Base-by-base conservation (phyloP, 2,329 filamentous ascomycete species). In the Colletotrichum orbiculare region DNA sequence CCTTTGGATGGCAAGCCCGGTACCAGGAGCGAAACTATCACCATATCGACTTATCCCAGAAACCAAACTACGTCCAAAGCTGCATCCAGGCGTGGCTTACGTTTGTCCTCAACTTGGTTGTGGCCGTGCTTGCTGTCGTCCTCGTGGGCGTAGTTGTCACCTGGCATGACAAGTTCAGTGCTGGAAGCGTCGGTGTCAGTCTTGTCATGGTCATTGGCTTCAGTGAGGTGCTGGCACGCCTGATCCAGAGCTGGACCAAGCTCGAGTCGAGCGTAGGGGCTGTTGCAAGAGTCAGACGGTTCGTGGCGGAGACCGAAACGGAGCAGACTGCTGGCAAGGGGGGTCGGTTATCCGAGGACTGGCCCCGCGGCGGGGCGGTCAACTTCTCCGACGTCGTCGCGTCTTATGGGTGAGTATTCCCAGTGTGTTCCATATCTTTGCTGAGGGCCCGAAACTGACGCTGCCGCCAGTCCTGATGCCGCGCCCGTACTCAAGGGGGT, bases 1-100 rank as follows among this genome's bases (percentile, higher is more conserved):
- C 79, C 0, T 75, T 78, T 15, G 71, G 73, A n/a, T 76, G 72
- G 74, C 48, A 67, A 11, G n/a, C 33, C 0, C 17, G 68, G 1
- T 74, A 71, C 38, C 62, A 66, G 12, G 54, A 69, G 8, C 68
- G 67, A 67, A 68, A 47, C 49, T 45, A 25, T 52, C 38, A 35
- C 60, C 67, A 54, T 69, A 52, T 61, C 2, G 37, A 87, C 53
- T 72, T 74, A 3, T 83, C 84, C 0, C 85, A 87, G 63, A 78
- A 81, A 52, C 85, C 85, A 1, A 81, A 81, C 37, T 87, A 87
- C 67, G 76, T 86, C 3, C 77, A 87, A 38, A 82, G 79, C 54
- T 78, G 80, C 13, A 80, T 86, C 7, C 85, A 87, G 60, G 74
- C 81, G 43, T 87, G 85, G 85, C 75, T 87, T 2, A 80, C 77